Percentiles rank a stretch among this genome's conserved stretches.
Conservation (phyloP, 805 yeast genomes). For the Metschnikowia shivogae region DNA sequence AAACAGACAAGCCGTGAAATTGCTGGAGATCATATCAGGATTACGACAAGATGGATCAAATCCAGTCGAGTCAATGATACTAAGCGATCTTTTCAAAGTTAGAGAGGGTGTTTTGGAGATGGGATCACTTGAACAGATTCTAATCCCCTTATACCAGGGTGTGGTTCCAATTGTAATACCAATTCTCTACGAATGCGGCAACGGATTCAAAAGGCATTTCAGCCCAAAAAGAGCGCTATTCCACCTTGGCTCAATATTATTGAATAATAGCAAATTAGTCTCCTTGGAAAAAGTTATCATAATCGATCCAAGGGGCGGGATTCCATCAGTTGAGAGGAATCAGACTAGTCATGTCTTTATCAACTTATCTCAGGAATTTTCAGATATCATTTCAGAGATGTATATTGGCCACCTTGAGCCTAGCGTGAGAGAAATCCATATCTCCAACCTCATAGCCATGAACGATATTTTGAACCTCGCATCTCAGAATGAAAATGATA, state of each 20-base stretch:
- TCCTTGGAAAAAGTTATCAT: slow-evolving; percentile 78
- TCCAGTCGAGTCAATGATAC: slow-evolving; percentile 22
- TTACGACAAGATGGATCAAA: slow-evolving; percentile 20
- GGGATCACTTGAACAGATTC: slow-evolving; percentile 27
- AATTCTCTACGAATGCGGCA: slow-evolving; percentile 27
- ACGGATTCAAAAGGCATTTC: slow-evolving; percentile 25
- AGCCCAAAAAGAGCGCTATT: slow-evolving; percentile 23
- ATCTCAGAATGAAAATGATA: slow-evolving; percentile 41
- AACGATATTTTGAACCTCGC: slow-evolving; percentile 47
- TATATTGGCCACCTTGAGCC: slow-evolving; percentile 52
- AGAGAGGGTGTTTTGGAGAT: slow-evolving; percentile 13
- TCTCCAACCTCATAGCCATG: slow-evolving; percentile 67
- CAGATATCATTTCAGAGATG: slow-evolving; percentile 60
- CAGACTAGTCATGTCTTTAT: slow-evolving; percentile 83
- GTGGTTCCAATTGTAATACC: slow-evolving; percentile 69
- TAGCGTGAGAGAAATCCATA: slow-evolving; percentile 47
- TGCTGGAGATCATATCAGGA: slow-evolving; percentile 23
- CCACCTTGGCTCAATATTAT: slow-evolving; percentile 23
- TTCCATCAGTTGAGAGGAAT: slow-evolving; percentile 79
- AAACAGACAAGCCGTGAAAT: slow-evolving; percentile 29
- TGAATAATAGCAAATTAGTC: slow-evolving; percentile 29
- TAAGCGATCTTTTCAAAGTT: slow-evolving; percentile 25
- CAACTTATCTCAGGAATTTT: slow-evolving; percentile 77
- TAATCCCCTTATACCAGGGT: slow-evolving; percentile 41
- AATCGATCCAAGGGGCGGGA: slow-evolving; percentile 83